Base-by-base conservation (phyloP, 2,329 filamentous ascomycete genomes). In the Phoma sp. region DNA sequence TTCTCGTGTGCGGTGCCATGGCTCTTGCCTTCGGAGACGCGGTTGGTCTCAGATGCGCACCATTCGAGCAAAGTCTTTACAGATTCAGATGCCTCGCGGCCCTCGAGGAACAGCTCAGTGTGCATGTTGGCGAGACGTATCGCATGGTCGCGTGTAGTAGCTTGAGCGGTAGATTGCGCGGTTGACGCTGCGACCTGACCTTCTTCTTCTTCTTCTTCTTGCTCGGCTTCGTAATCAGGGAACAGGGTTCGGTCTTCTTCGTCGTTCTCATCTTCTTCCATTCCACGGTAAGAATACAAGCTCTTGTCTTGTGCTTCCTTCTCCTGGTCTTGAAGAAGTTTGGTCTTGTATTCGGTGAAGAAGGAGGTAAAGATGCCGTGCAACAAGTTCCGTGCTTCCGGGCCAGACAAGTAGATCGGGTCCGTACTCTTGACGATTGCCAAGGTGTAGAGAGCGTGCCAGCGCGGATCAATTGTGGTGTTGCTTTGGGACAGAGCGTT, bases 231-330 rank as follows among this genome's bases (percentile, higher is more conserved):
- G 60, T 87, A 96, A 5, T 84, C 85, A 1, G 94, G 94, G 77
- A 98, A 98, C 6, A 98, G 79, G 60, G 89, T 84, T 19, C 88
- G 83, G 61, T 96, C 88, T 60, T 95, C 90, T 60, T 95, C 90
- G 51, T 89, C 84, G 59, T 88, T 84, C 64, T 90, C 88, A 51
- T 96, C 89, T 61, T 91, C 86, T 43, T 93, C 89, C 35, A 87
- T 88, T 29, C 93, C 94, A 60, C 87, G 86, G 77, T 95, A 97
- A 19, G 87, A 88, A 75, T 96, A 99, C 35, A 96, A 76, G 59
- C 90, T 92, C 5, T 85, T 86, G 58, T 89, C 90, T 25, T 85
- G 83, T 17, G 90, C 88, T 63, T 90, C 87, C 41, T 90, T 85
- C 65, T 88, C 86, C 65, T 91, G 89, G 61, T 97, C 93, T 19